phyloP scores from a whole-genome alignment of 2,329 filamentous ascomycete genomes.

The Pseudocercospora crystallina region DNA sequence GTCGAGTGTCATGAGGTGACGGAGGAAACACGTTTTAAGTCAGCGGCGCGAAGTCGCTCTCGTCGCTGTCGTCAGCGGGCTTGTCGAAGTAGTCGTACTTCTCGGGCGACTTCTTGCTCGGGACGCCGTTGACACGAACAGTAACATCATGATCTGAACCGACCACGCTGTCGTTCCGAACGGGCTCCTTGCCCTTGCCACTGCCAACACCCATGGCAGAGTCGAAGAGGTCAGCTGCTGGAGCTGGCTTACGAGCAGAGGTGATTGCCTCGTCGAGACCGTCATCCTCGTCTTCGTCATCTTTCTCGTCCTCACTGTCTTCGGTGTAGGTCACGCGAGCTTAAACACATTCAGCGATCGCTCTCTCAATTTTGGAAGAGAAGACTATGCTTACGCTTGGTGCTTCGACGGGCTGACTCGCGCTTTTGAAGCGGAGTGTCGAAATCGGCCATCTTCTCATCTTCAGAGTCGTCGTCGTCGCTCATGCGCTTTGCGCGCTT shows the following conservation, averaged over 20 bases:
- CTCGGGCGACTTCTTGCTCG: constrained; percentile 7
- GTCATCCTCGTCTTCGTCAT: constrained; percentile 4
- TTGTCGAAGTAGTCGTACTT: constrained; percentile 1
- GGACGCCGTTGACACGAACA: constrained; percentile 1
- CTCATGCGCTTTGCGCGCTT: constrained; percentile 21
- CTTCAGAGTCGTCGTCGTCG: constrained; percentile 29
- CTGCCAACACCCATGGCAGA: background rate
- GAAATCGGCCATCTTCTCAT: constrained; percentile 18
- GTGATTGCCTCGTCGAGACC: constrained; percentile 3
- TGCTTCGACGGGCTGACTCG: constrained; percentile 16
- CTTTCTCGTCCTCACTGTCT: constrained; percentile 1
- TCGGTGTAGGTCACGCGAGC: constrained; percentile 2
- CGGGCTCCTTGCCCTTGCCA: background rate
- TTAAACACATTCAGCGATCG: too few relatives aligned
- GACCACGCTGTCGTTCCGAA: constrained; percentile 2
- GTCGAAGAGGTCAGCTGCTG: background rate
- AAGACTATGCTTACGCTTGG: background rate
- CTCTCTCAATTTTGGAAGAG: too few relatives aligned
- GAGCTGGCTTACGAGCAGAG: constrained; percentile 1
- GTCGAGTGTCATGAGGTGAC: too few relatives aligned
- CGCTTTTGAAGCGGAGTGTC: constrained; percentile 16
- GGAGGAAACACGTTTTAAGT: too few relatives aligned
- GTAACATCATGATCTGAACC: background rate
- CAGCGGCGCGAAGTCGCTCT: constrained; percentile 5
- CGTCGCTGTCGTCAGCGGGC: constrained; percentile 6